Evolutionary conservation across 208 protist genomes (phyloP), one percentile per base, ranked within the genome.

Genomic region (Trypanosoma cruzi): DNA sequence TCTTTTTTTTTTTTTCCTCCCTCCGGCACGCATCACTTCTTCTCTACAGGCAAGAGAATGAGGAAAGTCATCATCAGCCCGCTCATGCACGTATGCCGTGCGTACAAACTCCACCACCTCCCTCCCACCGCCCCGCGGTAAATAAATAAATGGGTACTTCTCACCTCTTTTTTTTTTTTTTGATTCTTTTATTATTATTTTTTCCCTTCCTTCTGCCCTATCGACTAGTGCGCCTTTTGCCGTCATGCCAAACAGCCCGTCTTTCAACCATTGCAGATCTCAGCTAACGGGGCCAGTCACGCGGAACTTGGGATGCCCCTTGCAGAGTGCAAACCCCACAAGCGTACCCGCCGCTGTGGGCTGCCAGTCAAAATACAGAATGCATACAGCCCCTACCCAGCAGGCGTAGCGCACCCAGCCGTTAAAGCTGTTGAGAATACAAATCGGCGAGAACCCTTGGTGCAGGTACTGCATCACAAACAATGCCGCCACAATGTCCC

Each of bases 291-390:
- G 16, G 14, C 73, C 37, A 50, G 77, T 82, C 46, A 81, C 72
- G n/a, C 66, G 75, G 48, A 92, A 90, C 64, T 73, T 68, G 36
- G 86, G 90, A 52, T 88, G 79, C 0, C 68, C 72, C 64, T 84
- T 92, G 77, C 84, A 93, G 22, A 97, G 81, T 46, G 76, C 81
- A 6, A 90, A 24, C 10, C 89, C 89, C 14, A 94, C 75, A n/a
- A 82, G 14, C 18, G 84, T 84, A 32, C 92, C 92, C 24, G 89
- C 75, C 20, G 89, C 31, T 40, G 84, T 93, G 32, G 89, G 89
- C 82, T 97, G 92, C 89, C 89, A 95, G 71, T 97, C 92, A 76
- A 89, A 97, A 77, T 94, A 97, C 52, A 88, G 31, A 63, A 97
- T 94, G 77, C 84, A 94, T 4, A 93, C 53, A 63, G 84, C 80